These are phyloP conservation scores for Leptosphaerulina australis DNA, from an alignment of 2,329 filamentous ascomycete species.

Conservation along the genomic window DNA sequence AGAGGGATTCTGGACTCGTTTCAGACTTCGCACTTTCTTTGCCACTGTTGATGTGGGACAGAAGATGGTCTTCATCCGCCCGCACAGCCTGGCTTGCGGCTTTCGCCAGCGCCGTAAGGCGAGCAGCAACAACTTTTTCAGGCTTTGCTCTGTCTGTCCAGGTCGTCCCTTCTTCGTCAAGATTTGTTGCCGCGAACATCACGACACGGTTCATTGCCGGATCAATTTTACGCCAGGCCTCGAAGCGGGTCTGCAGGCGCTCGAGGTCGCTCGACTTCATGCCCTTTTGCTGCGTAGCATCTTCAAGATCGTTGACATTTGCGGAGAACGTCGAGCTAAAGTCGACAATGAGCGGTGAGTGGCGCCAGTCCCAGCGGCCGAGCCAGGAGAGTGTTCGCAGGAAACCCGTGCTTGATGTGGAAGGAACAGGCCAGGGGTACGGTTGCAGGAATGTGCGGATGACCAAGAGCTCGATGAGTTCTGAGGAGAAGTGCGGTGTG, in stretches of 20 bases:
- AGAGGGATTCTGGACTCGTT: conserved; percentile 63
- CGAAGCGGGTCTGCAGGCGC: conserved; percentile 72
- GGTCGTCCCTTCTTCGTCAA: conserved; percentile 76
- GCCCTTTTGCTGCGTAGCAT: conserved; percentile 21
- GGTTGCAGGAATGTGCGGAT: conserved; percentile 79
- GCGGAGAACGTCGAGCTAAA: conserved; percentile 54
- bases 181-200: conserved; percentile 79
- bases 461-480: conserved; percentile 83
- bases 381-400: conserved; percentile 79
- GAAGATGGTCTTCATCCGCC: conserved; percentile 59
- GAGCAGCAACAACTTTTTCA: conserved; percentile 79
- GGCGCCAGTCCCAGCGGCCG: conserved; percentile 89
- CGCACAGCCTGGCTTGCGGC: conserved; percentile 64
- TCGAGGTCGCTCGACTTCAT: conserved; percentile 67
- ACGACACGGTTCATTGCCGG: conserved; percentile 83
- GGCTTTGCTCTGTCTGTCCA: conserved; percentile 76
- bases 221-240: conserved; percentile 86
- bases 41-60: conserved; percentile 21
- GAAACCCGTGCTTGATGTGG: conserved; percentile 79
- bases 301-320: conserved; percentile 28
- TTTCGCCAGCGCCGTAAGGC: conserved; percentile 81
- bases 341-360: conserved; percentile 81
- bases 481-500: conserved; percentile 73
- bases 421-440: conserved; percentile 79
- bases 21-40: neutral